A percentile compares a stretch with the other conserved stretches of the same genome.
Conservation (phyloP, 176 grass and related monocot species). For the Puccinellia tenuiflora region DNA sequence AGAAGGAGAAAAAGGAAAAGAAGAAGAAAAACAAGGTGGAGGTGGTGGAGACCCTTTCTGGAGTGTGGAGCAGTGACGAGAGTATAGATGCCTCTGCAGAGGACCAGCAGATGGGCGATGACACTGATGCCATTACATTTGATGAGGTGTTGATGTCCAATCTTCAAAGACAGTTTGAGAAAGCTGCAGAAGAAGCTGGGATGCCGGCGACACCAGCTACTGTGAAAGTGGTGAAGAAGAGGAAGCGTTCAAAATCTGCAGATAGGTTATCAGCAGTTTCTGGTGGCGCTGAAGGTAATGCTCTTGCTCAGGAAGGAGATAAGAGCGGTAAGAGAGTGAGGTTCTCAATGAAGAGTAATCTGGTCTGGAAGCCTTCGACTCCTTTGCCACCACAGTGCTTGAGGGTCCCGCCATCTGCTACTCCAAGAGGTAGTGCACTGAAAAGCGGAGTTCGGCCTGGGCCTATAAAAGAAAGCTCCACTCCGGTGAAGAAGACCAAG, state of each 20-base stretch:
- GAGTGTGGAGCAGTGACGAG: neutral
- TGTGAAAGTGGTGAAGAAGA: conserved; percentile 57
- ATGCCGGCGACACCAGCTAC: conserved; percentile 35
- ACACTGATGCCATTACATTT: conserved; percentile 48
- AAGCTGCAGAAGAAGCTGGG: conserved; percentile 62
- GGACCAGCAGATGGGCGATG: conserved; percentile 39
- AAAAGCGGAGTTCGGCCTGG: conserved; percentile 89
- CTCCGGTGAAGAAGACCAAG: conserved; percentile 49
- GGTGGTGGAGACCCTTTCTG: conserved; percentile 17
- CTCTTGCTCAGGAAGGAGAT: conserved; percentile 23
- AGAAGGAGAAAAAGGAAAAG: conserved; percentile 32
- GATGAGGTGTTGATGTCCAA: conserved; percentile 68
- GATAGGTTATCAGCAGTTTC: conserved; percentile 13
- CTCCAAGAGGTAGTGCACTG: conserved; percentile 89
- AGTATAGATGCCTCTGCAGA: conserved; percentile 23
- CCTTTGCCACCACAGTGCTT: conserved; percentile 79
- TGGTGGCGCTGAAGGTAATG: conserved; percentile 28
- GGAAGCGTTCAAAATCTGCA: conserved; percentile 48
- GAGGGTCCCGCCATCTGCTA: conserved; percentile 81
- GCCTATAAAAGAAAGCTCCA: conserved; percentile 60
- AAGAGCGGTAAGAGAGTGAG: conserved; percentile 75
- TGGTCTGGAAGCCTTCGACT: conserved; percentile 86
- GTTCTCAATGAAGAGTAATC: conserved; percentile 93
- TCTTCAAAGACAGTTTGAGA: conserved; percentile 96
- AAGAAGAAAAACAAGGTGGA: conserved; percentile 39